Evolutionary conservation across 2,329 filamentous ascomycete species (phyloP).

Genomic region (Aspergillus sp.): DNA sequence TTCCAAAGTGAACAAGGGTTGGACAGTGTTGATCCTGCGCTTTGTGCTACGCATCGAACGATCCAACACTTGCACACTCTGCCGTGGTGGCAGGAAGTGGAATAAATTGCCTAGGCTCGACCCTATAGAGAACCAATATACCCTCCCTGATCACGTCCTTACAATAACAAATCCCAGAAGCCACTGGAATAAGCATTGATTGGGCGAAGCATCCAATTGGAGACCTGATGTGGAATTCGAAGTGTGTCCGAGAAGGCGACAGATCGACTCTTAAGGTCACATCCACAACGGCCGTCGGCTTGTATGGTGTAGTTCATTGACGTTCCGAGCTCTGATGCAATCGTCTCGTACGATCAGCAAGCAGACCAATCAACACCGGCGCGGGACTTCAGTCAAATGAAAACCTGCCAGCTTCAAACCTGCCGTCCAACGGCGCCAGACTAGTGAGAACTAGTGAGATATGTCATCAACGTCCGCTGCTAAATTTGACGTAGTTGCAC

Average conservation of each 20-base stretch:
- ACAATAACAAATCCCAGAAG: not conserved
- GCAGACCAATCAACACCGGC: slow-evolving; percentile 6
- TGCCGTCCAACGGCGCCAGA: not conserved
- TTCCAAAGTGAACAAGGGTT: slow-evolving; percentile 70
- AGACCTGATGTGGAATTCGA: not conserved
- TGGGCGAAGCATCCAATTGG: not conserved
- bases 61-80: slow-evolving; percentile 42
- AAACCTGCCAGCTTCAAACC: not conserved
- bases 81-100: slow-evolving; percentile 36
- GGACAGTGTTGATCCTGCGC: slow-evolving; percentile 68
- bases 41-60: slow-evolving; percentile 68
- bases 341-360: slow-evolving; percentile 2
- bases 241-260: not conserved
- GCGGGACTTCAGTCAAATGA: not conserved
- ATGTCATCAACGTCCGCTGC: slow-evolving; percentile 12
- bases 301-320: not conserved
- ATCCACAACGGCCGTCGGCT: not conserved
- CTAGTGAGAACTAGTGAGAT: slow-evolving; percentile 17
- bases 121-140: not conserved
- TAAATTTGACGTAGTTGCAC: slow-evolving; percentile 8
- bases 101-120: not conserved
- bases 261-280: not conserved
- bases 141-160: not conserved
- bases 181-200: not conserved
- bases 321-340: not conserved